Evolutionary conservation across 192 early-diverging fungal species (phyloP).

Genomic region (Dispira simplex): DNA sequence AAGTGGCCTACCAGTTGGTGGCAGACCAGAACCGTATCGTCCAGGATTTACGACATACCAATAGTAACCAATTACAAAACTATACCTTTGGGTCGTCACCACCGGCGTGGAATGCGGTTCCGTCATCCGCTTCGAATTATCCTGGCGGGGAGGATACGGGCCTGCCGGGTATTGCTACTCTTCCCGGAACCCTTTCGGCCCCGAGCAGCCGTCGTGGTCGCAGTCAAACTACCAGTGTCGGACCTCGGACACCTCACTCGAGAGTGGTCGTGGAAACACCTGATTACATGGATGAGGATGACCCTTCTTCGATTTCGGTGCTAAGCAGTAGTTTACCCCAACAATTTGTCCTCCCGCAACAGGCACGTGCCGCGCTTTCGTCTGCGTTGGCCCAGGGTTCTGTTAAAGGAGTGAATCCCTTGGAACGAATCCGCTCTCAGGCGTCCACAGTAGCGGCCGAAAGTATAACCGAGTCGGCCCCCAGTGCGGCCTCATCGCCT

Average conservation of each 20-base stretch:
- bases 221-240: background rate
- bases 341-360: background rate
- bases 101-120: constrained; percentile 49
- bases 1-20: constrained; percentile 94
- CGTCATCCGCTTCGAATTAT: too few relatives aligned
- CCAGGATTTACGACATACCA: constrained; percentile 2
- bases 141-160: too few relatives aligned
- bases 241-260: too few relatives aligned
- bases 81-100: constrained; percentile 42
- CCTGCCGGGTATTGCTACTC: too few relatives aligned
- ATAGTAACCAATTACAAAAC: background rate
- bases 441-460: too few relatives aligned
- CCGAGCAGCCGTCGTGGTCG: constrained; percentile 8
- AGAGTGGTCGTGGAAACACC: too few relatives aligned
- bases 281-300: background rate
- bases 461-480: too few relatives aligned
- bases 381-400: background rate
- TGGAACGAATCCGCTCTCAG: too few relatives aligned
- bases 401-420: too few relatives aligned
- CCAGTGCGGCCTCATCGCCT: background rate
- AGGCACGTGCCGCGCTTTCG: background rate
- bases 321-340: constrained; percentile 21
- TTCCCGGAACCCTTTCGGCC: too few relatives aligned
- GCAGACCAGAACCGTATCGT: constrained; percentile 35
- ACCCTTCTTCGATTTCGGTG: constrained; percentile 29